Evolutionary conservation across 441 rosid genomes (phyloP), one percentile per base, ranked within the genome.

Genomic region (Eutrema salsugineum): DNA sequence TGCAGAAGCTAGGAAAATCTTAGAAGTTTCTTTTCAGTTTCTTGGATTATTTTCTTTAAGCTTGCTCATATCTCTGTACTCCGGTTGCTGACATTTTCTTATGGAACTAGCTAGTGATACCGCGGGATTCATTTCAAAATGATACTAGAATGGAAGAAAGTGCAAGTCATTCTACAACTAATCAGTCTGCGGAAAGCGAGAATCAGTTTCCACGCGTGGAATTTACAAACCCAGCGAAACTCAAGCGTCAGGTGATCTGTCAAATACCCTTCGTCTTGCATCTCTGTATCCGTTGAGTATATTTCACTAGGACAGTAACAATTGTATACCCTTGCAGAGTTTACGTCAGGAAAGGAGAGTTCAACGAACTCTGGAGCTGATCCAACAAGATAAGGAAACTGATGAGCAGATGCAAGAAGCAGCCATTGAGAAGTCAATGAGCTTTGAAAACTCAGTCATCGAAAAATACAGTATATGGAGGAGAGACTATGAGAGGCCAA

Each of bases 391-490:
- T 71, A 81, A 78, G 70, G 91, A 78, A 81, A 79, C 79, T 65
- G 96, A 87, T 68, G 70, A 74, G 51, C 80, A 74, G 81, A 68
- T 81, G 78, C 83, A 81, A 79, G 86, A 66, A 73, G 81, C 88
- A 50, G 88, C 94, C 51, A 77, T 92, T 72, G 83, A 83, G 70
- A 83, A 72, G 74, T 80, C 86, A 50, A 84, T 79, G 79, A 81
- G 61, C 74, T 69, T 81, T 63, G 87, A 86, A 51, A 85, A 90
- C 35, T 70, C 84, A n/a, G 69, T 80, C 74, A 79, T 72, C 63
- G 97, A 85, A 66, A 94, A 89, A 72, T 90, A 90, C 79, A 91
- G 91, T 61, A 85, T 90, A 75, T 91, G 96, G 99, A 90, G 97
- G 84, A 88, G 88, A 87, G 97, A 94, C 76, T 88, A 64, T 64